These are phyloP conservation scores for Globisporangium sylvaticum DNA, from an alignment of 352 stramenopile species.

Conservation along the genomic window DNA sequence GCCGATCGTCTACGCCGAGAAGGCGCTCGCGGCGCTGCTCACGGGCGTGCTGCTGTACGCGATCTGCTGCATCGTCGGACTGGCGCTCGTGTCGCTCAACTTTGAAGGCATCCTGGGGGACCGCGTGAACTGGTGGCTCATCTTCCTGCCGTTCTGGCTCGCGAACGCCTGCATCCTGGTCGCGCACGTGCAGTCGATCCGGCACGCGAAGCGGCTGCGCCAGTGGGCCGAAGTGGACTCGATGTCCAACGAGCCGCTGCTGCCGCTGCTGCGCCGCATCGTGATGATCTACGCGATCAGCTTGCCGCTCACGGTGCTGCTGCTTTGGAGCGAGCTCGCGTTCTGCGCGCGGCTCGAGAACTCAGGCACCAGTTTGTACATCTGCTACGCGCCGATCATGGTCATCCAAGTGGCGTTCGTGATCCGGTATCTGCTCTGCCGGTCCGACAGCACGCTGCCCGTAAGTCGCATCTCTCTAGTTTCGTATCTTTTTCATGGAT, in stretches of 20 bases:
- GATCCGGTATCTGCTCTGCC: slow-evolving; percentile 75
- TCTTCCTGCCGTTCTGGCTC: slow-evolving; percentile 80
- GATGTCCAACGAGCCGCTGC: slow-evolving; percentile 78
- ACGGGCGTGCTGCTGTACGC: slow-evolving; percentile 77
- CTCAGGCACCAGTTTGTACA: slow-evolving; percentile 59
- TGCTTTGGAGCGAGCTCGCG: slow-evolving; percentile 80
- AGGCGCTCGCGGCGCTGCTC: slow-evolving; percentile 64
- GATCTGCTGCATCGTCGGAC: slow-evolving; percentile 64
- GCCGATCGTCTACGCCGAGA: slow-evolving; percentile 74
- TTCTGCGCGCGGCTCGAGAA: slow-evolving; percentile 74
- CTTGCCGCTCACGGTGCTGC: slow-evolving; percentile 57
- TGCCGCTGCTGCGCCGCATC: slow-evolving; percentile 71
- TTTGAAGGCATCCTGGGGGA: slow-evolving; percentile 64
- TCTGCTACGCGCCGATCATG: slow-evolving; percentile 77
- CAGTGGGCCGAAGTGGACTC: slow-evolving; percentile 75
- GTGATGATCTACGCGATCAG: slow-evolving; percentile 74
- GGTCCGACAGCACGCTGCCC: slow-evolving; percentile 69
- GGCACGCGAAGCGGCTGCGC: slow-evolving; percentile 59
- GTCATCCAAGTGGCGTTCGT: slow-evolving; percentile 81
- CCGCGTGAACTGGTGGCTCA: slow-evolving; percentile 74
- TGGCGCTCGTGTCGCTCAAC: slow-evolving; percentile 74
- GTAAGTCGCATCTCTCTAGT: slow-evolving; percentile 25
- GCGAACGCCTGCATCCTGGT: slow-evolving; percentile 58
- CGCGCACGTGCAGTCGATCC: slow-evolving; percentile 59
- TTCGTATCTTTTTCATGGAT: neutral